These are phyloP conservation scores for Lactarius pseudohatsudake DNA, from an alignment of 768 basidiomycete genomes.

Conservation along the genomic window DNA sequence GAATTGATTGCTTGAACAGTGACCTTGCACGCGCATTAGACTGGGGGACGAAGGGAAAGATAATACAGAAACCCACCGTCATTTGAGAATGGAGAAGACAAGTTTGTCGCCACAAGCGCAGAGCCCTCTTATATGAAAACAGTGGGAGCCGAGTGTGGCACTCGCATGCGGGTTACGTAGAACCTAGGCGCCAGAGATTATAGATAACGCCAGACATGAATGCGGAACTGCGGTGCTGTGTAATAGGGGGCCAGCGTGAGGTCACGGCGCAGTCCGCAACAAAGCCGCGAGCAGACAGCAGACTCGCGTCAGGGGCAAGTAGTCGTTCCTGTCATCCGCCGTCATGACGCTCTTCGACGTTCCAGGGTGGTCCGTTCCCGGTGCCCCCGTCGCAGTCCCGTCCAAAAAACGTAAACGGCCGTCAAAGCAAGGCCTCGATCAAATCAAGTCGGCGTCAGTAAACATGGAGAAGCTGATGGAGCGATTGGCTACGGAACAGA, in stretches of 20 bases:
- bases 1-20: neutral
- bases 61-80: slow-evolving; percentile 4
- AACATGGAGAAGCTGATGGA: slow-evolving; percentile 64
- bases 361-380: slow-evolving; percentile 63
- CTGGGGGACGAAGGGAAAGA: neutral
- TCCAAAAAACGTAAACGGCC: slow-evolving; percentile 52
- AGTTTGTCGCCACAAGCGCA: neutral
- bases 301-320: neutral
- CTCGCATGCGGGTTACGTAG: slow-evolving; percentile 17
- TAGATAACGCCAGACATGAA: neutral
- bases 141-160: neutral
- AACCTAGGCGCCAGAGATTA: neutral
- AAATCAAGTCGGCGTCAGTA: slow-evolving; percentile 42
- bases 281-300: neutral
- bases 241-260: neutral
- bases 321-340: neutral
- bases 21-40: slow-evolving; percentile 9
- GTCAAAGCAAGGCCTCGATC: slow-evolving; percentile 39
- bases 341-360: slow-evolving; percentile 59
- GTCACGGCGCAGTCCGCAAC: neutral
- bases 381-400: slow-evolving; percentile 37
- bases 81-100: neutral
- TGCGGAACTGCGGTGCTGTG: neutral
- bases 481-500: slow-evolving; percentile 38
- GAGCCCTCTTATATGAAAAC: slow-evolving; percentile 12